A percentile compares a stretch with the other conserved stretches of the same genome.
Conservation (phyloP, 1,139 yeast species). For the Yamadazyma songkhlaensis region DNA sequence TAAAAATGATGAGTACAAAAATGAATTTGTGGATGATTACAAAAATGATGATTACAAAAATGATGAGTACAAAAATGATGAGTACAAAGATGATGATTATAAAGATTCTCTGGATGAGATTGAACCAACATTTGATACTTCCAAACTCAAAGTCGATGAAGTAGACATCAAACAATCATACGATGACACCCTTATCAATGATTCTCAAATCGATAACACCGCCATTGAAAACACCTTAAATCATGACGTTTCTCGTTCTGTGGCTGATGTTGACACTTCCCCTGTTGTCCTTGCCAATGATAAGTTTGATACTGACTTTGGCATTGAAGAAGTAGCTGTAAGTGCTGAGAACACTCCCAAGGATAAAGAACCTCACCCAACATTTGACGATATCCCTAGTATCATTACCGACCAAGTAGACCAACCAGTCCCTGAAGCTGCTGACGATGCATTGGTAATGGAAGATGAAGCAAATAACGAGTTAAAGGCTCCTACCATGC, state of each 20-base stretch:
- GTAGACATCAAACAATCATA: conserved; percentile 18
- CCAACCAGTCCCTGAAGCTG: not conserved
- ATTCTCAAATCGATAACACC: conserved; percentile 6
- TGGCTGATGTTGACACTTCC: too few relatives aligned
- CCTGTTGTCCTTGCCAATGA: too few relatives aligned
- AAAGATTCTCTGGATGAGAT: conserved; percentile 2
- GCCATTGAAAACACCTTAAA: conserved; percentile 6
- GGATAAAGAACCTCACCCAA: conserved; percentile 30
- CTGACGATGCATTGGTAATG: not conserved
- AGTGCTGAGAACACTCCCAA: conserved; percentile 18
- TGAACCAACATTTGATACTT: conserved; percentile 17
- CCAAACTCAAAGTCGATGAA: conserved; percentile 23
- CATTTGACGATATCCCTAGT: conserved; percentile 30
- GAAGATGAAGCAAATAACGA: conserved; percentile 8
- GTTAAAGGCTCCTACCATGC: conserved; percentile 16
- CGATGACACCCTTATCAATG: conserved; percentile 4
- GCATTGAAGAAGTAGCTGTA: conserved; percentile 17
- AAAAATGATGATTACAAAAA: too few relatives aligned
- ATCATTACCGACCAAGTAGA: conserved; percentile 19
- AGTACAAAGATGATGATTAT: not conserved
- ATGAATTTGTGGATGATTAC: too few relatives aligned
- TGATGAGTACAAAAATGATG: not conserved
- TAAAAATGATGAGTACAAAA: conserved; percentile 2
- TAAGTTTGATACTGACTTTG: conserved; percentile 18
- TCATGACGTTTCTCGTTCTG: too few relatives aligned